phyloP scores from a whole-genome alignment of 2,329 filamentous ascomycete species.

The Cadophora sp. region DNA sequence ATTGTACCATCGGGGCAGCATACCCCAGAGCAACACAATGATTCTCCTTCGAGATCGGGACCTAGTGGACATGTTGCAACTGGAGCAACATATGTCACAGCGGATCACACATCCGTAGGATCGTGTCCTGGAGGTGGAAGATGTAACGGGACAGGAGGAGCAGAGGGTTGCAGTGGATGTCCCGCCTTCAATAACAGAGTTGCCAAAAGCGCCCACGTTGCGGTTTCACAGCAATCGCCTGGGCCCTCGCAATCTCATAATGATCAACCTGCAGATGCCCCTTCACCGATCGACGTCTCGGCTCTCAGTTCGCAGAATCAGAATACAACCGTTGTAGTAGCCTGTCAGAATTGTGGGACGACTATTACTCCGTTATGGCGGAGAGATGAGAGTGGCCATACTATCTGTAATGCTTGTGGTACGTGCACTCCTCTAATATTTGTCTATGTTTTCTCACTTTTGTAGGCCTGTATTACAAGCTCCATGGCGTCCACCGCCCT shows the following conservation, averaged over 20 bases:
- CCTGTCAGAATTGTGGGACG: constrained; percentile 96
- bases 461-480: constrained; percentile 87
- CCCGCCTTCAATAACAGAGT: constrained; percentile 97
- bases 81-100: constrained; percentile 75
- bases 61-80: constrained; percentile 46
- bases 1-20: constrained; percentile 47
- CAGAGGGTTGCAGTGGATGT: constrained; percentile 93
- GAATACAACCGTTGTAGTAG: constrained; percentile 73
- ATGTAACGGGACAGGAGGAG: constrained; percentile 95
- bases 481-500: constrained; percentile 91
- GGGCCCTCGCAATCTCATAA: constrained; percentile 36
- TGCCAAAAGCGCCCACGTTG: constrained; percentile 82
- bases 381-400: constrained; percentile 91
- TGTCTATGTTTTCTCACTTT: neutral
- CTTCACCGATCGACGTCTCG: constrained; percentile 56
- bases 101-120: constrained; percentile 77
- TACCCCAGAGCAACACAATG: constrained; percentile 36
- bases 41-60: constrained; percentile 43
- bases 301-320: constrained; percentile 52
- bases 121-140: constrained; percentile 94
- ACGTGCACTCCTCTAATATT: constrained; percentile 47
- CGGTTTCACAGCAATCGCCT: constrained; percentile 48
- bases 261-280: constrained; percentile 41
- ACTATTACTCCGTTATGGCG: constrained; percentile 97
- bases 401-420: constrained; percentile 99